These are phyloP conservation scores for Rhodotorula glutinis DNA, from an alignment of 1,284 basidiomycete genomes.

Conservation along the genomic window DNA sequence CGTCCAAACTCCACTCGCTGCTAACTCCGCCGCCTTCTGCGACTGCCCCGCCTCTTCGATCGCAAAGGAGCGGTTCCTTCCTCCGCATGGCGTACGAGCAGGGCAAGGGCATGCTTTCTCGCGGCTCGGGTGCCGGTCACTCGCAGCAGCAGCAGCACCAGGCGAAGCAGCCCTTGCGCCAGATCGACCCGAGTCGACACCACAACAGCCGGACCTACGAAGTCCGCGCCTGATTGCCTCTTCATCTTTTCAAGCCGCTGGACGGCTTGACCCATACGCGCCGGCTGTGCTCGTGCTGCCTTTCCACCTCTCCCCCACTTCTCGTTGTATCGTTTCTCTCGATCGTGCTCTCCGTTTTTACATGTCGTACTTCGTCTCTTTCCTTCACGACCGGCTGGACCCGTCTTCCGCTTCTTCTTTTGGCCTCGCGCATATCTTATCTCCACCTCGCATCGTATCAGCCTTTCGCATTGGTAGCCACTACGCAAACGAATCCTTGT, in stretches of 20 bases:
- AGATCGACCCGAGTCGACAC: background rate
- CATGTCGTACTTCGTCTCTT: background rate
- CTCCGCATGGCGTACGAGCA: conserved; percentile 24
- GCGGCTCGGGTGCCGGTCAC: background rate
- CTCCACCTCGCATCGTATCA: background rate
- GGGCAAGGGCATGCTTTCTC: conserved; percentile 24
- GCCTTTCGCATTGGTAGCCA: background rate
- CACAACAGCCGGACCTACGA: conserved; percentile 6
- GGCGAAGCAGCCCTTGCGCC: background rate
- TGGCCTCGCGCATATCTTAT: background rate
- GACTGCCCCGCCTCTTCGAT: conserved; percentile 14
- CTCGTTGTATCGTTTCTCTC: background rate
- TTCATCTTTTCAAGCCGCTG: background rate
- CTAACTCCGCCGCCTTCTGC: background rate
- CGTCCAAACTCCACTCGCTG: background rate
- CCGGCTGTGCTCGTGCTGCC: too few species aligned
- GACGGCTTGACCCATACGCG: background rate
- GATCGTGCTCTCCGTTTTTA: background rate
- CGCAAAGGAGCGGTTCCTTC: conserved; percentile 27
- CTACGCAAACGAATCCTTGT: too few species aligned
- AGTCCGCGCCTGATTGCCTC: conserved; percentile 2
- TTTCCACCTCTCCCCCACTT: too few species aligned
- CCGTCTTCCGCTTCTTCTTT: background rate
- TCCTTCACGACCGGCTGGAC: background rate
- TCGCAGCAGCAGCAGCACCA: background rate